Evolutionary conservation across 2,329 filamentous ascomycete genomes (phyloP), one percentile per base, ranked within the genome.

Genomic region (Dactylella cylindrospora): DNA sequence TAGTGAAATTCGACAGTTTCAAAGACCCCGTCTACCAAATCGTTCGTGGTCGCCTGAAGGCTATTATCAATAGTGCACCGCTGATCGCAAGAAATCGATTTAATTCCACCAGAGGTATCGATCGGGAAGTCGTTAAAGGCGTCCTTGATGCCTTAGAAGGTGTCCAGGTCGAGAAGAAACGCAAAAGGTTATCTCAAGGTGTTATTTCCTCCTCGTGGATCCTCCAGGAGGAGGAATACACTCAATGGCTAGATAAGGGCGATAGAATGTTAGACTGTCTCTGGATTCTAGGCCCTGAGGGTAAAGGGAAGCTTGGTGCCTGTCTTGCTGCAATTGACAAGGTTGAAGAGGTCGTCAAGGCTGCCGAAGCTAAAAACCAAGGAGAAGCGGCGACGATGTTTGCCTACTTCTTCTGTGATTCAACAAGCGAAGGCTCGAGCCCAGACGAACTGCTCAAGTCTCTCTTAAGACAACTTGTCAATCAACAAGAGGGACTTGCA

Each of bases 331-430:
- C 71, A 2, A 55, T 76, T 0, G 67, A 73, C 5, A 70, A 72
- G 33, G 71, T 76, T 6, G 72, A 75, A 19, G 67, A 67, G 2
- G 53, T 69, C 9, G 62, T 71, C 6, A 60, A 67, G 19, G 49
- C 35, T 22, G 55, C 47, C n/a, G 55, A 61, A 41, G 31, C 35
- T 5, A 60, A 66, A 5, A 68, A 67, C 28, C 57, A 65, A 1
- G 66, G 65, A 2, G 61, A 71, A 36, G 67, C 70, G 1, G 68
- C 69, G 2, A 67, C 71, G 13, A 65, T 74, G 1, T 66, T 75
- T 3, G 73, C 73, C 0, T 76, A 75, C 57, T 76, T 76, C 66
- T 72, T 76, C 31, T 76, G 74, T 43, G 74, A 75, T n/a, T 65
- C 69, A 3, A 67, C 69, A 0, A 39, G 67, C 1, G 74, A 76